Percentiles rank a stretch among this genome's conserved stretches.
Evolutionary conservation across 1,284 basidiomycete species (phyloP).

Genomic region (Lentinus polychrous): DNA sequence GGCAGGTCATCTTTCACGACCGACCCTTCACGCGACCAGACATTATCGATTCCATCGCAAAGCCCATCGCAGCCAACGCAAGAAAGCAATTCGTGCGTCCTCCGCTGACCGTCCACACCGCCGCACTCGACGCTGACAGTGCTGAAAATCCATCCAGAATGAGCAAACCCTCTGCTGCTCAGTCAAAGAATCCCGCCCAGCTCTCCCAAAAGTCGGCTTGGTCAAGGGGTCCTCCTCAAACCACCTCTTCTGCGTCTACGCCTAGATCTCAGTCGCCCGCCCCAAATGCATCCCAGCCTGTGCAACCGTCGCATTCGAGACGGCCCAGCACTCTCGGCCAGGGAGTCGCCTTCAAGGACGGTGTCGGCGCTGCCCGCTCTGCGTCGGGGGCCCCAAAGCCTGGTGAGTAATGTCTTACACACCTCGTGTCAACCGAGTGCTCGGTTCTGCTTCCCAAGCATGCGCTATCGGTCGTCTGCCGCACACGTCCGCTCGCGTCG

Average conservation of each 20-base stretch:
- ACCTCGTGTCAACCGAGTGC: neutral
- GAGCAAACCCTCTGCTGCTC: conserved; percentile 76
- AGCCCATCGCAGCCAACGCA: too few relatives aligned
- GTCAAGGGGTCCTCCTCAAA: conserved; percentile 73
- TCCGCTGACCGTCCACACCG: conserved; percentile 16
- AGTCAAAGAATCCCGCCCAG: conserved; percentile 62
- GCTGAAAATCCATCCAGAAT: conserved; percentile 49
- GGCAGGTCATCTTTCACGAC: conserved; percentile 85
- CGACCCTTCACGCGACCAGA: conserved; percentile 51
- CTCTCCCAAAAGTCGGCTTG: conserved; percentile 75
- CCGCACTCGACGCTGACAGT: neutral
- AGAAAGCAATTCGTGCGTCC: conserved; percentile 56
- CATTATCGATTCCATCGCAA: conserved; percentile 30
- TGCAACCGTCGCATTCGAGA: conserved; percentile 55
- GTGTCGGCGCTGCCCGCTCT: conserved; percentile 38
- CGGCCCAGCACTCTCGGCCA: conserved; percentile 65
- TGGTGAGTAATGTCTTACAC: conserved; percentile 33
- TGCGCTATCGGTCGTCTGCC: neutral
- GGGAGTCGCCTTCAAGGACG: conserved; percentile 68
- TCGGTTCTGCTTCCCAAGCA: too few relatives aligned
- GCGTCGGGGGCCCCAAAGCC: conserved; percentile 45
- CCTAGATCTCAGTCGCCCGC: conserved; percentile 74
- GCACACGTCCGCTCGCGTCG: neutral
- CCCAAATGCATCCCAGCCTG: conserved; percentile 38
- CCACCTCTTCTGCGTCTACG: conserved; percentile 45